Base-by-base conservation (phyloP, 2,329 filamentous ascomycete species). In the Aureobasidium sp. region DNA sequence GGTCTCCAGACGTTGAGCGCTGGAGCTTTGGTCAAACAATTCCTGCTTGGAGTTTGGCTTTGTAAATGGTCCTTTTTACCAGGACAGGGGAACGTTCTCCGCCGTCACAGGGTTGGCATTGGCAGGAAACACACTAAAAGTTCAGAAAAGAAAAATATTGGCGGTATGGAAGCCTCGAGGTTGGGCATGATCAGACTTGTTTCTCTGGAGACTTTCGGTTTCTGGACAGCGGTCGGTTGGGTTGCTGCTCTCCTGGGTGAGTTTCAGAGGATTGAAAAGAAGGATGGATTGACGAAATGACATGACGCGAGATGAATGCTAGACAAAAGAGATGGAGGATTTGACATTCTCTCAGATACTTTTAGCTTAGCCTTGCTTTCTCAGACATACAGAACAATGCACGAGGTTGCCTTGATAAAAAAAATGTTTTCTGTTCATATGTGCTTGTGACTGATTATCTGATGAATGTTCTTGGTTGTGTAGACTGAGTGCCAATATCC, bases 281-380 rank as follows among this genome's bases (percentile, higher is more conserved):
- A 17, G 49, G 34, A 41, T 12, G 15, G 34, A 27, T 41, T 27
- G 49, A 53, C 31, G 8, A 34, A 1, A 34, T 34, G 8, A 34
- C 8, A 34, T 34, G 31, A 34, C 12, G 8, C 31, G 12, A 39
- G 31, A 51, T 31, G 45, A 31, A 48, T 51, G 48, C 48, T 51
- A 15, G 20, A 51, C 22, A 22, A 37, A 34, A 29, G 20, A 53
- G 36, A 53, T 53, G 9, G 22, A 53, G 14, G 17, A 27, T 39
- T 25, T 3, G 15, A 20, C 20, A 15, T 12, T 51, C 31, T 51
- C 20, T 25, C 48, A 51, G 31, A 52, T 36, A 52, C 31, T 41
- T 53, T 8, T 53, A 53, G 49, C 49, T 53, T 41, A 53, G 49
- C 34, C 39, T 53, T 53, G 49, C 34, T 41, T 53, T 25, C 22